Conservation (phyloP, 306 rosid genomes). For the Abrus precatorius region DNA sequence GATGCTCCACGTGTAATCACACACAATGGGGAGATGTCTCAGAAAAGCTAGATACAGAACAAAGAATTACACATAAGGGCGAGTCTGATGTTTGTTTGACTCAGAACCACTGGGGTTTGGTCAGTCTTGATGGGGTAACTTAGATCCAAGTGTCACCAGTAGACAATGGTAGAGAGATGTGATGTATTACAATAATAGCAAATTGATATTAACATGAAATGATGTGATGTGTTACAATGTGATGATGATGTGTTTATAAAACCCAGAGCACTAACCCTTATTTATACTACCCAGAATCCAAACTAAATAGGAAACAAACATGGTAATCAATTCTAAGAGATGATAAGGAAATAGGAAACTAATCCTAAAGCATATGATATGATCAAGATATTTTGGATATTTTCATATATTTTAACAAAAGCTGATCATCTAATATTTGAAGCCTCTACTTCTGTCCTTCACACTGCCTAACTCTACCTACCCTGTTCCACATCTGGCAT, state of each 20-base stretch:
- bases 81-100: not conserved
- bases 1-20: not conserved
- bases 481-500: not conserved
- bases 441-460: too few species aligned
- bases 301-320: not conserved
- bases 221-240: too few species aligned
- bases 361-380: not conserved
- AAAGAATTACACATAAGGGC: not conserved
- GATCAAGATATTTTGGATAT: not conserved
- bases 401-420: not conserved
- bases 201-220: too few species aligned
- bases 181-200: too few species aligned
- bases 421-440: too few species aligned
- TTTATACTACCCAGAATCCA: not conserved
- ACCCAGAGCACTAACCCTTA: not conserved
- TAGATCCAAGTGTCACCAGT: not conserved
- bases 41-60: not conserved
- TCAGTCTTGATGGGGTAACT: not conserved
- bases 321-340: not conserved
- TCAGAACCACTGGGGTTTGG: not conserved
- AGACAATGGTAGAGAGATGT: not conserved
- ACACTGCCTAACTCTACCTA: not conserved
- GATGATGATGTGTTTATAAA: not conserved
- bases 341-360: not conserved
- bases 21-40: not conserved